A percentile compares a stretch with the other conserved stretches of the same genome.
phyloP scores from a whole-genome alignment of 352 stramenopile genomes.

The Phytophthora lateralis region DNA sequence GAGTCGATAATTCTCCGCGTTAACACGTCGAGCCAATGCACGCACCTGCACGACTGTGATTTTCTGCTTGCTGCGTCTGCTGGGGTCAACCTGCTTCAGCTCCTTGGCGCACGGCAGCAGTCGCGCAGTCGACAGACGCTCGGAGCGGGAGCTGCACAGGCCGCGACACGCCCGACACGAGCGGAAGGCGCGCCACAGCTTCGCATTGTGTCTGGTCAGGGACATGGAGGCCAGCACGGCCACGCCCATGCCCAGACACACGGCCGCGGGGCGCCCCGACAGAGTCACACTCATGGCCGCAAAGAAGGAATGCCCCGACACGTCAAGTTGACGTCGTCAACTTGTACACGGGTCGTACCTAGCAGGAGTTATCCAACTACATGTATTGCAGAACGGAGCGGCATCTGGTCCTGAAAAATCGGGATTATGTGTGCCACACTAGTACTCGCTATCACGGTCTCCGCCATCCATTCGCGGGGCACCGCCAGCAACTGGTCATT shows the following conservation, averaged over 20 bases:
- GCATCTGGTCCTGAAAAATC: too few relatives aligned
- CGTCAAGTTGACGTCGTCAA: neutral
- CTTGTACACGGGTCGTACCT: too few relatives aligned
- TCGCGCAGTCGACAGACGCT: constrained; percentile 17
- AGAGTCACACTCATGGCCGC: constrained; percentile 34
- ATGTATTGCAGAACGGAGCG: too few relatives aligned
- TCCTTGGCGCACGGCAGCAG: constrained; percentile 62
- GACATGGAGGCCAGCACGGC: constrained; percentile 74
- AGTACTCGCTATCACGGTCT: too few relatives aligned
- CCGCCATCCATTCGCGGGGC: constrained; percentile 29
- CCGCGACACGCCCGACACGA: constrained; percentile 31
- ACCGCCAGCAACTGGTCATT: constrained; percentile 38
- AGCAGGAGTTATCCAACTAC: too few relatives aligned
- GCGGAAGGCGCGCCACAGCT: constrained; percentile 57
- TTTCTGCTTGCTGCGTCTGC: constrained; percentile 55
- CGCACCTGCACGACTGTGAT: constrained; percentile 80
- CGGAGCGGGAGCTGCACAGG: constrained; percentile 21
- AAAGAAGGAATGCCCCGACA: constrained; percentile 15
- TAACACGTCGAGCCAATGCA: neutral
- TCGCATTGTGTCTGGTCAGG: constrained; percentile 51
- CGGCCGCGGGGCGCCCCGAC: constrained; percentile 42
- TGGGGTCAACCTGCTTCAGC: constrained; percentile 34
- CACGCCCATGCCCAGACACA: constrained; percentile 76
- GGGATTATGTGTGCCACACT: too few relatives aligned
- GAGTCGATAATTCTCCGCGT: neutral